These are phyloP conservation scores for Neurospora sp. DNA, from an alignment of 495 filamentous ascomycete genomes.

Conservation along the genomic window DNA sequence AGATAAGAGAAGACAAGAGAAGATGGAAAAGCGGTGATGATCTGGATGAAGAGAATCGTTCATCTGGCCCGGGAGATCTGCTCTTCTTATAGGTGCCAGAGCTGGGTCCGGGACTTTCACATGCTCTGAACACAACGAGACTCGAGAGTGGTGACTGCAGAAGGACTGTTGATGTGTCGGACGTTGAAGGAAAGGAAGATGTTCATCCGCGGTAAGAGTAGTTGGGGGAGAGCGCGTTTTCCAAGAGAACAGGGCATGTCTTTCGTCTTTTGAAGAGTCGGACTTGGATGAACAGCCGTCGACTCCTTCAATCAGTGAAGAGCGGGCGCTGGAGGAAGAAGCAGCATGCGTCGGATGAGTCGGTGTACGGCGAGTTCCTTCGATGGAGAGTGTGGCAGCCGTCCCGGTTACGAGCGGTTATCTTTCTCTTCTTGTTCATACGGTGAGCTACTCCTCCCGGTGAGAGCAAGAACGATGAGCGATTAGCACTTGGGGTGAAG, in stretches of 20 bases:
- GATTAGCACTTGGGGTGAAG: neutral
- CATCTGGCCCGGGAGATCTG: neutral
- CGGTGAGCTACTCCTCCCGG: too few species aligned
- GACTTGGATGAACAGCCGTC: neutral
- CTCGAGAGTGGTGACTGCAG: neutral
- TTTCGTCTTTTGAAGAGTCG: neutral
- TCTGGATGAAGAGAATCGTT: neutral
- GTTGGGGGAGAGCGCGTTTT: rapidly evolving
- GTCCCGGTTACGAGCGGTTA: too few species aligned
- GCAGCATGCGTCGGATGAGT: neutral
- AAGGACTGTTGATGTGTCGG: neutral
- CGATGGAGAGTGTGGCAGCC: neutral
- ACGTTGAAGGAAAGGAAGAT: neutral
- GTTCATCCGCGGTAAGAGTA: neutral
- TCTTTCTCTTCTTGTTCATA: too few species aligned
- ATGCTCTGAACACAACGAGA: neutral
- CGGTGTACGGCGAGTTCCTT: neutral
- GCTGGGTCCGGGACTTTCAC: neutral
- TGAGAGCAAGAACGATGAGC: too few species aligned
- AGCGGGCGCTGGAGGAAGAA: neutral
- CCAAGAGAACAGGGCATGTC: neutral
- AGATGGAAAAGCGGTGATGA: neutral
- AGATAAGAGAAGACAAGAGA: neutral
- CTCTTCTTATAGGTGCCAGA: neutral
- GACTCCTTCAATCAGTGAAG: neutral